Conservation (phyloP, 2,329 filamentous ascomycete species). For the Diaporthe amygdali region DNA sequence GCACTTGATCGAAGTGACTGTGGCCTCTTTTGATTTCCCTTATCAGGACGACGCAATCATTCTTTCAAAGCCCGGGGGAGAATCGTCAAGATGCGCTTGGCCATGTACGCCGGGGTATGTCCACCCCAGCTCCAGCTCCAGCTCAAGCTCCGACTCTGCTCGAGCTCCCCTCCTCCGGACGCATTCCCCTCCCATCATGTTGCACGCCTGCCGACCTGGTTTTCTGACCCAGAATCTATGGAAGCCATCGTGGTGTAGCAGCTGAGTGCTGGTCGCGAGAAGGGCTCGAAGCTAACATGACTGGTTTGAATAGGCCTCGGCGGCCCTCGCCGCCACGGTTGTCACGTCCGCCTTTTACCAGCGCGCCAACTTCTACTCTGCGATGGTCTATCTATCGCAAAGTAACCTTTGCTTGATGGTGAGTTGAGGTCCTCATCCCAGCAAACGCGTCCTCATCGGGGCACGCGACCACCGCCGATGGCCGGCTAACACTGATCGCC, state of each 20-base stretch:
- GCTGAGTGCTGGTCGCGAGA: constrained; percentile 5
- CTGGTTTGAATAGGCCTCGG: constrained; percentile 66
- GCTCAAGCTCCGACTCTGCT: neutral
- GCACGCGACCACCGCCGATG: neutral
- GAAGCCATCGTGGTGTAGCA: constrained; percentile 1
- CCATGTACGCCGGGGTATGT: constrained; percentile 67
- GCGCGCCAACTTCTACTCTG: constrained; percentile 97
- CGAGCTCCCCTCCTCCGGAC: neutral
- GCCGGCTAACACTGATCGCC: neutral
- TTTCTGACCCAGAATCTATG: neutral
- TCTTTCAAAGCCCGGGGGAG: neutral
- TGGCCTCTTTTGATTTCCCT: neutral
- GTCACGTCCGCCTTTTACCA: constrained; percentile 92
- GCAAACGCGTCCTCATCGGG: neutral
- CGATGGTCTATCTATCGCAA: constrained; percentile 94
- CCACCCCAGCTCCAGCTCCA: neutral
- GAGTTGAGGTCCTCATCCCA: constrained; percentile 35
- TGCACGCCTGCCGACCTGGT: neutral
- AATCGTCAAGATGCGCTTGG: constrained; percentile 57
- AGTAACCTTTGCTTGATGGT: constrained; percentile 96
- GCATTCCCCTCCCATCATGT: neutral
- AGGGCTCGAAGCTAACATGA: constrained; percentile 1
- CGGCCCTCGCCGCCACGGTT: constrained; percentile 82
- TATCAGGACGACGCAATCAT: neutral
- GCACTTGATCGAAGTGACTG: constrained; percentile 21